These are phyloP conservation scores for Ambrosia hybrid DNA, from an alignment of 140 eudicot genomes.

Conservation along the genomic window DNA sequence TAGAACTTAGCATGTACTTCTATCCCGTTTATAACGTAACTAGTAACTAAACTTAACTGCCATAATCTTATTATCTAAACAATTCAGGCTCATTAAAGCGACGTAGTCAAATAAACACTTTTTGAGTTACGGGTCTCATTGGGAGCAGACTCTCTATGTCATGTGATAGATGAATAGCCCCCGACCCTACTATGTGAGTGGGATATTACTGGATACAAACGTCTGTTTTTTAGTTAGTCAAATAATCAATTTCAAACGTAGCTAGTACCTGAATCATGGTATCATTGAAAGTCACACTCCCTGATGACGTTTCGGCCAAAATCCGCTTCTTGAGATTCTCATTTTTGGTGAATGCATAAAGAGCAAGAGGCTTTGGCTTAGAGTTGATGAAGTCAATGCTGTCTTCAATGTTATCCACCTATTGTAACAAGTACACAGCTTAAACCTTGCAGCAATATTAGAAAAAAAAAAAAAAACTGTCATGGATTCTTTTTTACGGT, in stretches of 20 bases:
- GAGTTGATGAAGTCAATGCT: conserved; percentile 82
- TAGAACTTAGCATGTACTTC: conserved; percentile 18
- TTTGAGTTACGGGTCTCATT: no score
- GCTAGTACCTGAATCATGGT: conserved; percentile 67
- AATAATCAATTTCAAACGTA: not conserved
- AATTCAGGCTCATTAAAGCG: not conserved
- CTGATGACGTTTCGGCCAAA: conserved; percentile 79
- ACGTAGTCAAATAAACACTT: not conserved
- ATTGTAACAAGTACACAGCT: conserved; percentile 17
- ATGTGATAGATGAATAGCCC: no score
- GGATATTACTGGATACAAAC: no score
- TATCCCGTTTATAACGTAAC: no score
- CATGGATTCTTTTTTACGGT: conserved; percentile 47
- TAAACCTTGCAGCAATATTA: not conserved
- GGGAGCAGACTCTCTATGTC: no score
- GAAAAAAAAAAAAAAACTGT: no score
- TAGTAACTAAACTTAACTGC: no score
- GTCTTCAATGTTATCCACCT: conserved; percentile 69
- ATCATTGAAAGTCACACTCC: conserved; percentile 77
- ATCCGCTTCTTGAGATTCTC: conserved; percentile 53
- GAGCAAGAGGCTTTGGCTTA: conserved; percentile 77
- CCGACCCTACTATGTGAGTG: no score
- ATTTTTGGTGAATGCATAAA: conserved; percentile 74
- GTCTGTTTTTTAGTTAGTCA: no score
- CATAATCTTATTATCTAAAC: not conserved